These are phyloP conservation scores for Aspergillus hortae DNA, from an alignment of 2,329 filamentous ascomycete species.

Conservation along the genomic window DNA sequence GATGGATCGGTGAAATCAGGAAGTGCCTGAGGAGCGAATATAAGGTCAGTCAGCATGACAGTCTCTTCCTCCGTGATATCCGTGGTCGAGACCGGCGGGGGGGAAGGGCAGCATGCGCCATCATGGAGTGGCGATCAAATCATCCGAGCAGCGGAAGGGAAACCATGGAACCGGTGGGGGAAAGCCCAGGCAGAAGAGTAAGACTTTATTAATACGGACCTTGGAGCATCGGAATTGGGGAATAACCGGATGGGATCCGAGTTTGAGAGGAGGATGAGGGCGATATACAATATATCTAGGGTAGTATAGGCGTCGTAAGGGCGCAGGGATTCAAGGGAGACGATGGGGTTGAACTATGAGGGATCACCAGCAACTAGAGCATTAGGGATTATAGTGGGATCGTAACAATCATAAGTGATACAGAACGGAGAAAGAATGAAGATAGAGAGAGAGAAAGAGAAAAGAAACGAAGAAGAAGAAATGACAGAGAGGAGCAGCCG, in stretches of 20 bases:
- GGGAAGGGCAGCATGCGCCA: neutral
- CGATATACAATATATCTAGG: too few species aligned
- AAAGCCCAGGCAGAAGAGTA: too few species aligned
- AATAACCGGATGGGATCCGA: too few species aligned
- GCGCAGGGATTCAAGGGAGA: too few species aligned
- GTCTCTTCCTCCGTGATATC: conserved; percentile 3
- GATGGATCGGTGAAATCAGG: neutral
- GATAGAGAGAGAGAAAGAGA: neutral
- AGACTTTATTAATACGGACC: neutral
- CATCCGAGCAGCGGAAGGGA: neutral
- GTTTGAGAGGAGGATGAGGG: too few species aligned
- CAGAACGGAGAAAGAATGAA: neutral
- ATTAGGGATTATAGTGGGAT: neutral
- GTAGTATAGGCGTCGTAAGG: too few species aligned
- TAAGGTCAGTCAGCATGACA: neutral
- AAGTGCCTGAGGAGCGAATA: too few species aligned
- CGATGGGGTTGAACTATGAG: too few species aligned
- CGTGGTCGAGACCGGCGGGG: conserved; percentile 6
- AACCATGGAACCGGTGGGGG: conserved; percentile 1
- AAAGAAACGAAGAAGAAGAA: neutral
- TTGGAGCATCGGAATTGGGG: neutral
- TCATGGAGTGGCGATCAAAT: neutral
- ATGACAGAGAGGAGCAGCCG: neutral
- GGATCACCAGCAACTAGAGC: too few species aligned
- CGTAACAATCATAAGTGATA: neutral